These are phyloP conservation scores for Periconia sp. DNA, from an alignment of 2,329 filamentous ascomycete genomes.

Conservation along the genomic window DNA sequence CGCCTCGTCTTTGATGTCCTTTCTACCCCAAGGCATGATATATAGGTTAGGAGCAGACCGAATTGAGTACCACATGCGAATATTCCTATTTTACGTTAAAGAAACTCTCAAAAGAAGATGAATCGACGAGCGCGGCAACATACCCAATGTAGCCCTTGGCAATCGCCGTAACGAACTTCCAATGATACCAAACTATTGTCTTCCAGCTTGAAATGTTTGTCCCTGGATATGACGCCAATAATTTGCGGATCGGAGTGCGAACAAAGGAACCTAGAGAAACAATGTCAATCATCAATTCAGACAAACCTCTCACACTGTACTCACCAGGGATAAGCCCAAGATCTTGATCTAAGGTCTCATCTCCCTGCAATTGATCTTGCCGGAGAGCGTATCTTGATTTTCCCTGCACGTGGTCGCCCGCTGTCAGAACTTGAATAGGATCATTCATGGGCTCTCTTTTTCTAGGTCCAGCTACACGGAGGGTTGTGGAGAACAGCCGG, in stretches of 20 bases:
- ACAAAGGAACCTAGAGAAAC: constrained; percentile 14
- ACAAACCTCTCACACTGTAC: background rate
- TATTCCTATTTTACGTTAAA: background rate
- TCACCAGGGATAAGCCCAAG: constrained; percentile 21
- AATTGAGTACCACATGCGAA: background rate
- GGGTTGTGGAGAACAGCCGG: constrained; percentile 28
- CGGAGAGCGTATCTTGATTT: constrained; percentile 1
- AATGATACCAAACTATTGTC: constrained; percentile 12
- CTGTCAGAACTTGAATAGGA: background rate
- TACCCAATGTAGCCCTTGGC: constrained; percentile 5
- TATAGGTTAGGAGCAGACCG: background rate
- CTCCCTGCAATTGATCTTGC: constrained; percentile 3
- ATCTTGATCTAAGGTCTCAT: constrained; percentile 12
- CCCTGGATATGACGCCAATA: background rate
- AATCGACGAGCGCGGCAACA: background rate
- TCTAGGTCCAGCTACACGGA: constrained; percentile 1
- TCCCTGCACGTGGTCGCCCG: background rate
- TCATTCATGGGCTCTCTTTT: constrained; percentile 1
- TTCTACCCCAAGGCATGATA: background rate
- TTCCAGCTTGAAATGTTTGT: background rate
- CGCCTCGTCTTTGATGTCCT: constrained; percentile 38
- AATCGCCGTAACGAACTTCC: constrained; percentile 9
- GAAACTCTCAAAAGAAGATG: background rate
- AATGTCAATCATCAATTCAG: background rate
- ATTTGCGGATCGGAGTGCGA: constrained; percentile 2